Conservation (phyloP, 306 rosid species). For the Quercus cerris region DNA sequence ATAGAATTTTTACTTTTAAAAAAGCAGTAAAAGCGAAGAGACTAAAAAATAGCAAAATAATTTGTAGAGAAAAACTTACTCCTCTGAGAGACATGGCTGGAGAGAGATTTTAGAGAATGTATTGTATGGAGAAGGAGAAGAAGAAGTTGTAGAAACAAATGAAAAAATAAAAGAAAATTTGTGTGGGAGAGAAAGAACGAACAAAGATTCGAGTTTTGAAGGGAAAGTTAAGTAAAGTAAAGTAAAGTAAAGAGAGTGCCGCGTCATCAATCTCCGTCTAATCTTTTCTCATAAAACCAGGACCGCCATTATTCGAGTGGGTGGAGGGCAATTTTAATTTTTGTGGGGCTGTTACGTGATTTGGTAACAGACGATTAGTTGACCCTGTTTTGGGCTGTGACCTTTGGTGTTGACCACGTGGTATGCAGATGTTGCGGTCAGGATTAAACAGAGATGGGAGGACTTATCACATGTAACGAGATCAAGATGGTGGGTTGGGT, state of each 20-base stretch:
- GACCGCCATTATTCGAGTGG: not conserved
- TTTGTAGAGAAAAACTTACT: conserved; percentile 33
- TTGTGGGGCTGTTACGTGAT: not conserved
- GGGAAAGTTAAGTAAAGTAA: not conserved
- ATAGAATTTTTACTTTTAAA: too few species aligned
- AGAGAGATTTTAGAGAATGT: conserved; percentile 7
- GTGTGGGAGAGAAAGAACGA: not conserved
- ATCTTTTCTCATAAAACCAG: not conserved
- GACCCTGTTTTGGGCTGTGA: too few species aligned
- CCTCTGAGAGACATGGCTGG: conserved; percentile 58
- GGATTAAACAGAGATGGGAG: too few species aligned
- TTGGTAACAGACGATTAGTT: not conserved
- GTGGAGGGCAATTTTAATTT: not conserved
- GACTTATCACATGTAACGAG: too few species aligned
- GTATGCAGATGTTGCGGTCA: too few species aligned
- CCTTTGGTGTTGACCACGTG: too few species aligned
- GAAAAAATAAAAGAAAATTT: not conserved
- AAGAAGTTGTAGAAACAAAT: conserved; percentile 1
- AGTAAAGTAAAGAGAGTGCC: not conserved
- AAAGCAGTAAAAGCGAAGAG: too few species aligned
- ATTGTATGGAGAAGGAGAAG: conserved; percentile 20
- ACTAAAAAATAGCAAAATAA: not conserved
- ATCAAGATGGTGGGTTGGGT: too few species aligned
- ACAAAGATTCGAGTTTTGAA: conserved; percentile 4
- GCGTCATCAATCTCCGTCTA: not conserved